Evolutionary conservation across 2,329 filamentous ascomycete genomes (phyloP).

Genomic region (Dactylonectria macrodidyma): DNA sequence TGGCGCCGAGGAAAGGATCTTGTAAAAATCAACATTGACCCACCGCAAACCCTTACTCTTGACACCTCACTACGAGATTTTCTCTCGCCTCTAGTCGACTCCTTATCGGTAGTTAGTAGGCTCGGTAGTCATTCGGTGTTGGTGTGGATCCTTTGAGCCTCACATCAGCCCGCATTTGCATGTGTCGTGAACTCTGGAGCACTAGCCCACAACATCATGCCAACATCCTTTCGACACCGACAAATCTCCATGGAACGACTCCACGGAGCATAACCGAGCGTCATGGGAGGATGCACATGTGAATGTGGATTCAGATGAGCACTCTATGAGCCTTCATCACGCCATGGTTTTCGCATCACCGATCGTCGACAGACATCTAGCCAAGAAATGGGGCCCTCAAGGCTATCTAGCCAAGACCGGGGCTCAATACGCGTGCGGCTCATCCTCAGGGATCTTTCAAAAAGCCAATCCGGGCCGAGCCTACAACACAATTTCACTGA

Average conservation of each 20-base stretch:
- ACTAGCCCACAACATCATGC: slow-evolving; percentile 32
- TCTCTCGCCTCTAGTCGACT: neutral
- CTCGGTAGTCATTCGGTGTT: slow-evolving; percentile 28
- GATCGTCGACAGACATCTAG: slow-evolving; percentile 9
- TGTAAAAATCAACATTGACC: slow-evolving; percentile 1
- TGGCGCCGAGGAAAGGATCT: slow-evolving; percentile 24
- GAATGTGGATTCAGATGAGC: slow-evolving; percentile 38
- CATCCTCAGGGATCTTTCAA: slow-evolving; percentile 2
- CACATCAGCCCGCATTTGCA: slow-evolving; percentile 26
- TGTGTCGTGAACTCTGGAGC: slow-evolving; percentile 19
- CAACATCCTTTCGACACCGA: slow-evolving; percentile 30
- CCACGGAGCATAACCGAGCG: slow-evolving; percentile 28
- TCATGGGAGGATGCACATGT: slow-evolving; percentile 25
- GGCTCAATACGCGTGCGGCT: slow-evolving; percentile 22
- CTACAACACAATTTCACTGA: slow-evolving; percentile 30
- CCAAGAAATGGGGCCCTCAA: slow-evolving; percentile 19
- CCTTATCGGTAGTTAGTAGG: slow-evolving; percentile 23
- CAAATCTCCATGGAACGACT: slow-evolving; percentile 41
- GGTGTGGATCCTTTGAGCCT: slow-evolving; percentile 28
- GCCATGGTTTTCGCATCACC: slow-evolving; percentile 27
- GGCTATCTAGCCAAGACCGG: slow-evolving; percentile 33
- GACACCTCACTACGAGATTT: slow-evolving; percentile 2
- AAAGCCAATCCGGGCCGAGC: slow-evolving; percentile 32
- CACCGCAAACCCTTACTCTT: neutral
- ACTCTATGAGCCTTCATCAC: slow-evolving; percentile 32